Evolutionary conservation across 1,284 basidiomycete species (phyloP).

Genomic region (Ganoderma meredithae): DNA sequence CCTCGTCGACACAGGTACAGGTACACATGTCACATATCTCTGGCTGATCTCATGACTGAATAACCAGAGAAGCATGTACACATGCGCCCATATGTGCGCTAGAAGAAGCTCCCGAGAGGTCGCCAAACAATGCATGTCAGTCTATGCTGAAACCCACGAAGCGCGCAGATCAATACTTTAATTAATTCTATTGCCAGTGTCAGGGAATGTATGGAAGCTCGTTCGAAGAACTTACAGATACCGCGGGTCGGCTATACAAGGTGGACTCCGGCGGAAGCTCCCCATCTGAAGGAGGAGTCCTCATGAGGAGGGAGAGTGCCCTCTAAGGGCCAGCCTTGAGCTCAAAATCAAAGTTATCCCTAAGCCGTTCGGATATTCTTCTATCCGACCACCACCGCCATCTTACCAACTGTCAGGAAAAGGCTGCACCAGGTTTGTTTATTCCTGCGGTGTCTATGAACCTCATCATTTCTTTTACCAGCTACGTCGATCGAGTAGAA

Average conservation of each 20-base stretch:
- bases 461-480: background rate
- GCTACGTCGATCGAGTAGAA: background rate
- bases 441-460: too few species aligned
- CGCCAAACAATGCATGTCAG: constrained; percentile 1
- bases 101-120: background rate
- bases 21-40: too few species aligned
- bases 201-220: background rate
- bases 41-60: background rate
- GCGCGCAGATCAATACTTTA: background rate
- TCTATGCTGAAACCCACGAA: background rate
- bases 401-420: background rate
- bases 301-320: background rate
- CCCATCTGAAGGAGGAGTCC: too few species aligned
- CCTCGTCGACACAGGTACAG: too few species aligned
- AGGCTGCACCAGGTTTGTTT: too few species aligned
- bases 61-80: background rate
- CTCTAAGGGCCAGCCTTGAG: background rate
- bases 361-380: background rate
- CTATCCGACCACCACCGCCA: background rate
- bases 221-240: background rate
- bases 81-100: constrained; percentile 1
- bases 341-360: background rate
- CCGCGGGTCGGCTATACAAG: too few species aligned
- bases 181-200: background rate
- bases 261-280: too few species aligned